A percentile compares a stretch with the other conserved stretches of the same genome.
These are phyloP conservation scores for Lyophyllum decastes DNA, from an alignment of 768 basidiomycete species.

Conservation along the genomic window DNA sequence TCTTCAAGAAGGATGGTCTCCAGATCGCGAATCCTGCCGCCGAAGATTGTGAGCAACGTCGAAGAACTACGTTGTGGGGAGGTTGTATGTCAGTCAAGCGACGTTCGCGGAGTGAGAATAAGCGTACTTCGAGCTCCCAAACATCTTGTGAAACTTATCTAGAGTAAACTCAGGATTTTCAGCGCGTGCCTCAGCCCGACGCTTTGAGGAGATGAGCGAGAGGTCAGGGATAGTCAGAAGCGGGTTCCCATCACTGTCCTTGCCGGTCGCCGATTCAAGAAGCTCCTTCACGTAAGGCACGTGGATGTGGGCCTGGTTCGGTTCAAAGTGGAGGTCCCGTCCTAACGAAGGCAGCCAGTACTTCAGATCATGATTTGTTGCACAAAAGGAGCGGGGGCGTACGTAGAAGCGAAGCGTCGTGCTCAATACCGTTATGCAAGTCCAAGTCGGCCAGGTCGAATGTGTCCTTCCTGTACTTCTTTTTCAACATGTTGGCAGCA, in stretches of 20 bases:
- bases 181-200: slow-evolving; percentile 55
- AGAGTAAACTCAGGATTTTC: slow-evolving; percentile 61
- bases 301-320: slow-evolving; percentile 56
- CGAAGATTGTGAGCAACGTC: slow-evolving; percentile 66
- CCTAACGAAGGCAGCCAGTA: slow-evolving; percentile 43
- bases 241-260: slow-evolving; percentile 44
- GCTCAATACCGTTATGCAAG: slow-evolving; percentile 76
- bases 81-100: background rate
- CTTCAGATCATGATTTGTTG: slow-evolving; percentile 5
- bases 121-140: slow-evolving; percentile 64
- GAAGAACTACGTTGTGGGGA: slow-evolving; percentile 50
- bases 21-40: slow-evolving; percentile 59
- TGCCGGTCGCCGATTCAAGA: slow-evolving; percentile 59
- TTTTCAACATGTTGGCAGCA: slow-evolving; percentile 58
- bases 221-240: slow-evolving; percentile 62
- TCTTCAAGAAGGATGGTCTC: slow-evolving; percentile 64
- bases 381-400: slow-evolving; percentile 26
- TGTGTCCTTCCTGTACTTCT: slow-evolving; percentile 55
- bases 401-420: slow-evolving; percentile 67
- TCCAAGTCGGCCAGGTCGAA: slow-evolving; percentile 70
- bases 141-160: slow-evolving; percentile 51
- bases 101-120: background rate
- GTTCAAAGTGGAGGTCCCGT: slow-evolving; percentile 42
- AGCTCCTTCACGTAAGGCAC: slow-evolving; percentile 55
- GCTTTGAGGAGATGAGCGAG: slow-evolving; percentile 55